Conservation (phyloP, 768 basidiomycete genomes). For the Galerina marginata region DNA sequence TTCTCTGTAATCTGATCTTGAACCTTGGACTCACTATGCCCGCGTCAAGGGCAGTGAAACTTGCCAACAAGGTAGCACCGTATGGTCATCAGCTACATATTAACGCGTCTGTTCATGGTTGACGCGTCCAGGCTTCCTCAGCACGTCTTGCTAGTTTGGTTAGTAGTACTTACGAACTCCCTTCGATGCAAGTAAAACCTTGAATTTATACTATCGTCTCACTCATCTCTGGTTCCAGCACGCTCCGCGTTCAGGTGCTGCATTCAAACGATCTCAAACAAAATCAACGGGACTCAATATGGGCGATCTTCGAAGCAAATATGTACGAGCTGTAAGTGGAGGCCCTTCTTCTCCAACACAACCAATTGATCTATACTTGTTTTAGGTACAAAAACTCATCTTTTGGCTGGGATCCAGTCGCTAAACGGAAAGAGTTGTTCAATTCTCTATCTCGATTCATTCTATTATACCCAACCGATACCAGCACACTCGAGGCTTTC, state of each 20-base stretch:
- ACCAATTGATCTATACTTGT: background rate
- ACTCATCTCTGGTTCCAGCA: conserved; percentile 9
- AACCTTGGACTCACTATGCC: conserved; percentile 4
- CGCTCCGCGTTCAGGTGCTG: conserved; percentile 18
- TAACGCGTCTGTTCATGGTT: conserved; percentile 7
- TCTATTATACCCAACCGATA: conserved; percentile 37
- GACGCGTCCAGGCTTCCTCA: conserved; percentile 23
- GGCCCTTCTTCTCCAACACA: background rate
- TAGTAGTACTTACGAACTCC: conserved; percentile 18
- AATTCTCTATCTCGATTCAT: conserved; percentile 64
- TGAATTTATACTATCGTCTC: background rate
- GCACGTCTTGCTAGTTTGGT: conserved; percentile 20
- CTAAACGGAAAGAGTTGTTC: conserved; percentile 68
- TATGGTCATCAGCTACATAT: background rate
- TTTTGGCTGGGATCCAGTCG: conserved; percentile 66
- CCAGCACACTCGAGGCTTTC: conserved; percentile 39
- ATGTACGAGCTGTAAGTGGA: conserved; percentile 54
- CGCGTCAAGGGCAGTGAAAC: conserved; percentile 20
- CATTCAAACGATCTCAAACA: conserved; percentile 34
- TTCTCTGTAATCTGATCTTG: background rate
- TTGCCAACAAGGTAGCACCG: conserved; percentile 26
- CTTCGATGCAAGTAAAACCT: conserved; percentile 11
- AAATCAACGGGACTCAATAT: conserved; percentile 49
- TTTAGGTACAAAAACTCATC: conserved; percentile 60
- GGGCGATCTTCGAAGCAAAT: conserved; percentile 59